phyloP scores from a whole-genome alignment of 2,329 filamentous ascomycete species.

The Amesomyces nigricolor region DNA sequence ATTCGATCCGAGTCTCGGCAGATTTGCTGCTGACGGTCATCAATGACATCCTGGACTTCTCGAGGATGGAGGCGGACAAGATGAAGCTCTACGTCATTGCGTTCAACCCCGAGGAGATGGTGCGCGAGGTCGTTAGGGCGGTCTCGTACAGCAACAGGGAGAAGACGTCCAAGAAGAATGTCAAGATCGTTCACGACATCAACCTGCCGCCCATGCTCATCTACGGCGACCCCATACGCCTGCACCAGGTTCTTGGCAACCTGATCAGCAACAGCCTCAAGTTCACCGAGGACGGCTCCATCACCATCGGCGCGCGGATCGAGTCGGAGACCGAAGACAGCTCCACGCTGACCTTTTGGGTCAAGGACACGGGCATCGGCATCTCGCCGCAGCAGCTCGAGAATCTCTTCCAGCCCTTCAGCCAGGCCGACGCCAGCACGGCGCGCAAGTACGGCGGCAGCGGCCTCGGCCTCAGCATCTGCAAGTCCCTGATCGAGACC shows the following conservation, averaged over 20 bases:
- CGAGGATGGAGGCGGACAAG: constrained; percentile 84
- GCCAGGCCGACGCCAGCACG: constrained; percentile 85
- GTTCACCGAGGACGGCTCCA: constrained; percentile 80
- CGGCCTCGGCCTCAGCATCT: constrained; percentile 85
- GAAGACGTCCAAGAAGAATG: constrained; percentile 56
- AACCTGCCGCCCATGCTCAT: constrained; percentile 68
- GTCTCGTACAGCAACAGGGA: constrained; percentile 61
- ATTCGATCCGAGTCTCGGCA: constrained; percentile 79
- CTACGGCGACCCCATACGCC: constrained; percentile 59
- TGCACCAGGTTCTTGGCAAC: constrained; percentile 70
- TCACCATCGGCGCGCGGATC: constrained; percentile 73
- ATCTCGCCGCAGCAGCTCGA: constrained; percentile 76
- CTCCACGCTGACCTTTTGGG: constrained; percentile 75
- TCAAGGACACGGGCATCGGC: constrained; percentile 85
- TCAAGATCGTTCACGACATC: constrained; percentile 64
- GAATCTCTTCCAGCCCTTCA: constrained; percentile 88
- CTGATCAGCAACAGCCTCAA: constrained; percentile 90
- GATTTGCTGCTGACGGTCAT: constrained; percentile 87
- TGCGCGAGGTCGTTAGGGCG: constrained; percentile 60
- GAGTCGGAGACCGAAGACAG: constrained; percentile 64
- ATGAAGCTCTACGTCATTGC: constrained; percentile 73
- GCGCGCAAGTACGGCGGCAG: constrained; percentile 88
- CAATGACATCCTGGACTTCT: constrained; percentile 94
- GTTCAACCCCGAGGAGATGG: constrained; percentile 62
- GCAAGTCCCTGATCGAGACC: constrained; percentile 87